Evolutionary conservation across 2,329 filamentous ascomycete species (phyloP).

Genomic region (Xylariaceae sp.): DNA sequence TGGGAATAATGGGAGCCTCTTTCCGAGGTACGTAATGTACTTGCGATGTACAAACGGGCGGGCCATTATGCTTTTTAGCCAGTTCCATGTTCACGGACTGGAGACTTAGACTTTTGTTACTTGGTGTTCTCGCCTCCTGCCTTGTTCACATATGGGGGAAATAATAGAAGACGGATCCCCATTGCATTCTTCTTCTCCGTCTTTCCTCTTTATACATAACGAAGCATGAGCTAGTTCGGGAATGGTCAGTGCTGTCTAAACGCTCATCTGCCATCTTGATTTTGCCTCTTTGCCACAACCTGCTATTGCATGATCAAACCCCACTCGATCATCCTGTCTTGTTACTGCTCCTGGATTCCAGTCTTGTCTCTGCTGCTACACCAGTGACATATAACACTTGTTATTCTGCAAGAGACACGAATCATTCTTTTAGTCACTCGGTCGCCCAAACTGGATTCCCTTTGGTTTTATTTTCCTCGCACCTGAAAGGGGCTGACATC

Average conservation of each 20-base stretch:
- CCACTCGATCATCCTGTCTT: constrained; percentile 21
- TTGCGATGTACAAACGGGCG: background rate
- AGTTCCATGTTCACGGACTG: background rate
- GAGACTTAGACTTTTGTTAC: too few species aligned
- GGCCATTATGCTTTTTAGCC: constrained; percentile 2
- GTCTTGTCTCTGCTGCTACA: constrained; percentile 2
- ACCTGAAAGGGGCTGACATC: too few species aligned
- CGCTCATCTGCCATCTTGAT: too few species aligned
- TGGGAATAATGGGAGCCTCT: background rate
- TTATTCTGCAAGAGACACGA: background rate
- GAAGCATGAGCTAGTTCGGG: background rate
- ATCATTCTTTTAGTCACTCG: background rate
- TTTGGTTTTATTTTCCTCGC: background rate
- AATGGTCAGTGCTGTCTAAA: too few species aligned
- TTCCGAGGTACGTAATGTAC: background rate
- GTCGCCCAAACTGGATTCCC: background rate
- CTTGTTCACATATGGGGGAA: background rate
- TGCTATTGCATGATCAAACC: constrained; percentile 18
- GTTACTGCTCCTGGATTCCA: constrained; percentile 23
- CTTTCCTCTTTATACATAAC: too few species aligned
- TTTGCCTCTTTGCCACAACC: background rate
- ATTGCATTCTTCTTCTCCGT: too few species aligned
- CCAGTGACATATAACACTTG: constrained; percentile 1
- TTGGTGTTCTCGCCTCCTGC: background rate
- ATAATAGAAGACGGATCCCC: too few species aligned